These are phyloP conservation scores for Chloranthus sessilifolius DNA, from an alignment of 164 flowering plant species.

Conservation along the genomic window DNA sequence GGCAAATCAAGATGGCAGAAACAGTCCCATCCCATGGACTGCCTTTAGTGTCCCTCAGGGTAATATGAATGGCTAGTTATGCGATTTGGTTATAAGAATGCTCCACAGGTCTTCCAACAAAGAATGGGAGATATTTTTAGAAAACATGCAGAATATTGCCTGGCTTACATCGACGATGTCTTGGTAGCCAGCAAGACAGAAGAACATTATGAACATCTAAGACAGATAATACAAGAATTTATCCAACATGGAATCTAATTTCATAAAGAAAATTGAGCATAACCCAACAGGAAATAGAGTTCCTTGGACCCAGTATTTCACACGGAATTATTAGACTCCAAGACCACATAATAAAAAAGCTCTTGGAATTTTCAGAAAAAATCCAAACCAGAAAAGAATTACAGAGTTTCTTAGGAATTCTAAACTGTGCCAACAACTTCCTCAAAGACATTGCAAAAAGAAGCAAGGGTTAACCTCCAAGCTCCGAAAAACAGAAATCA, in stretches of 20 bases:
- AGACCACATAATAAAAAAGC: no score
- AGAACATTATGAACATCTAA: neutral
- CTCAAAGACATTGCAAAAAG: no score
- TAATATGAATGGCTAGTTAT: constrained; percentile 5
- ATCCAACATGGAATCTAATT: neutral
- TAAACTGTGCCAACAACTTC: no score
- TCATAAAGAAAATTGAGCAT: neutral
- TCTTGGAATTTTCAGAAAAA: no score
- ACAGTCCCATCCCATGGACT: neutral
- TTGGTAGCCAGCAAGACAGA: neutral
- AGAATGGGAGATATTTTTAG: constrained; percentile 1
- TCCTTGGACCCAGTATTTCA: no score
- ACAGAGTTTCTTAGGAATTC: no score
- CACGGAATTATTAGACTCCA: no score
- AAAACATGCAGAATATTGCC: neutral
- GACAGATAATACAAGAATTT: neutral
- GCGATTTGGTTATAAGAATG: constrained; percentile 3
- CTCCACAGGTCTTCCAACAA: neutral
- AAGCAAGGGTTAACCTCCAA: no score
- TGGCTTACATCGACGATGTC: constrained; percentile 4
- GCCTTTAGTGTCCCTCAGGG: constrained; percentile 2
- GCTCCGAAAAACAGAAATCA: no score
- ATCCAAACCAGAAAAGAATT: no score
- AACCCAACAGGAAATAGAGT: neutral
- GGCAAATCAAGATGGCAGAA: neutral